Evolutionary conservation across 768 basidiomycete species (phyloP).

Genomic region (Coprinopsis cinerea): DNA sequence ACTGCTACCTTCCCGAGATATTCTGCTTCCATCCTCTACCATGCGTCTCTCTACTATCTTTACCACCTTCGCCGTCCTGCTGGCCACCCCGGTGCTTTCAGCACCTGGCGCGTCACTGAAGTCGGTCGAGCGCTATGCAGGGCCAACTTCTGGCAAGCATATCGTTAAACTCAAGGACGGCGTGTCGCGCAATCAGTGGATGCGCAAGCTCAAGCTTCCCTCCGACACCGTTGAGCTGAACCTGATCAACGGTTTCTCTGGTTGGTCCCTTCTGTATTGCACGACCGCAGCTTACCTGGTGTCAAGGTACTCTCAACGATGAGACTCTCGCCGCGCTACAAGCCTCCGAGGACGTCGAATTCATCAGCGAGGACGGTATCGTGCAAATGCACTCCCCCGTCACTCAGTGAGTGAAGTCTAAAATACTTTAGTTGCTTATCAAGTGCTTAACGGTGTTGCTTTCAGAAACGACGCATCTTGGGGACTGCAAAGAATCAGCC

Average conservation of each 20-base stretch:
- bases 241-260: not conserved
- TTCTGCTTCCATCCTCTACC: no score
- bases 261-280: no score
- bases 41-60: not conserved
- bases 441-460: not conserved
- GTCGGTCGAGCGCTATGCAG: not conserved
- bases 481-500: constrained; percentile 27
- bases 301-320: no score
- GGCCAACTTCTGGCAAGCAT: not conserved
- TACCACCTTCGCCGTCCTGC: not conserved
- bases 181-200: not conserved
- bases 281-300: no score
- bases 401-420: constrained; percentile 19
- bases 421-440: not conserved
- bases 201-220: not conserved
- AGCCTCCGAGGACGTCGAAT: constrained; percentile 19
- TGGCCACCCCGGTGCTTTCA: not conserved
- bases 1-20: no score
- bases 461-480: constrained; percentile 30
- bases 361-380: constrained; percentile 24
- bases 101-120: not conserved
- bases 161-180: not conserved
- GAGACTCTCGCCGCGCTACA: constrained; percentile 17
- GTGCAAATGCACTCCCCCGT: constrained; percentile 13
- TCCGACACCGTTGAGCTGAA: not conserved